Evolutionary conservation across 345 rosid genomes (phyloP).

Genomic region (Salix purpurea): DNA sequence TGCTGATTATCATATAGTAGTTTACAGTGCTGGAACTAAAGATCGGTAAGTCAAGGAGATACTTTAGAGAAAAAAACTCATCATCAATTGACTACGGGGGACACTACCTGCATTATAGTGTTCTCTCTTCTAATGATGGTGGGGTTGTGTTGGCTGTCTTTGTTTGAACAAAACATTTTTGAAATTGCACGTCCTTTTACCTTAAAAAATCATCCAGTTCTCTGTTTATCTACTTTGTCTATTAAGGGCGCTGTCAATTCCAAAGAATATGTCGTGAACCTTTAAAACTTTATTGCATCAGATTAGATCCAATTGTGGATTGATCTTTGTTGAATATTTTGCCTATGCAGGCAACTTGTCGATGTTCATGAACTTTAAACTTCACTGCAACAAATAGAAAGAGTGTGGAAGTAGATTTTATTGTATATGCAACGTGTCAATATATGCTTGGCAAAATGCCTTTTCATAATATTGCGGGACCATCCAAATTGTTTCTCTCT

Average conservation of each 20-base stretch:
- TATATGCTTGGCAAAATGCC: neutral
- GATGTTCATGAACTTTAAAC: neutral
- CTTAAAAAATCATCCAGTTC: neutral
- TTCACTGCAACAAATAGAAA: neutral
- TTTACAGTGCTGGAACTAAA: neutral
- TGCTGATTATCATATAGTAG: neutral
- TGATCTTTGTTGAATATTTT: neutral
- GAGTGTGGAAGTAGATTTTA: neutral
- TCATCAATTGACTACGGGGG: conserved; percentile 4
- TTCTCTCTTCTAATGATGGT: conserved; percentile 24
- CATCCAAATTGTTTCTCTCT: too few species aligned
- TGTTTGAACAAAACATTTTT: conserved; percentile 15
- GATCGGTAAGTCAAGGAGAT: conserved; percentile 3
- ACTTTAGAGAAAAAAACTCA: neutral
- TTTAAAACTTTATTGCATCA: neutral
- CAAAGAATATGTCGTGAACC: neutral
- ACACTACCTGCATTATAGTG: conserved; percentile 27
- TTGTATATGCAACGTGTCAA: neutral
- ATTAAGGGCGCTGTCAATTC: neutral
- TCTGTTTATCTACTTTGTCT: conserved; percentile 4
- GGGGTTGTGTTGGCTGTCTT: conserved; percentile 29
- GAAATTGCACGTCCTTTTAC: conserved; percentile 15
- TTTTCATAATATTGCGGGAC: neutral
- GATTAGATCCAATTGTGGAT: neutral
- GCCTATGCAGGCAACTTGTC: neutral